Base-by-base conservation (phyloP, 106 monocot species). In the Triglochin maritima region DNA sequence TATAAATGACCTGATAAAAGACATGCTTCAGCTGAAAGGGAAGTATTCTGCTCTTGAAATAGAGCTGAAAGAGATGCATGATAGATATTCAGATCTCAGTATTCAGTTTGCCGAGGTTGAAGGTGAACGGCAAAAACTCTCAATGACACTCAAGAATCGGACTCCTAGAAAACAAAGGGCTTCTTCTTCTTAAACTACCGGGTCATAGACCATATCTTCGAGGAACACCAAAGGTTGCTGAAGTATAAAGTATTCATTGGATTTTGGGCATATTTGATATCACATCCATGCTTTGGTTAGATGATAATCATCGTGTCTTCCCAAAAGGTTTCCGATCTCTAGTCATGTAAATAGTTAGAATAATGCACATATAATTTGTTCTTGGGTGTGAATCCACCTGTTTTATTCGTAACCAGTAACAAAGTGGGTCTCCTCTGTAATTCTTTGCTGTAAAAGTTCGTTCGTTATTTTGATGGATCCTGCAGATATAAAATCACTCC, bases 101-200 rank as follows among this genome's bases (percentile, higher is more conserved):
- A 67, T 98, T 56, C 81, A 86, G 65, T 88, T 98, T 71, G 91
- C 98, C 2, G 98, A 98, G 81, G 86, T 98, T 2, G 98, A 98
- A 82, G 98, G 92, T 44, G 92, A 98, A 81, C 80, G 98, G 46
- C 92, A 98, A 70, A 92, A 89, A 50, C 88, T 98, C 10, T 42
- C 83, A 55, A 92, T 89, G 98, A 82, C 80, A 45, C 55, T 92
- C 14, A 98, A 98, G 69, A 98, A 76, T 17, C 73, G 88, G 69
- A 59, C 77, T 44, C 82, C 86, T 0, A 80, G 65, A 71, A 84
- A 82, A 45, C 61, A 51, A 7, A 48, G 5, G n/a, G 15, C 15
- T 3, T 14, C 14, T 12, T 47, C 64, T 3, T 14, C 14, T 12
- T 47, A 47, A 64, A 14, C 48, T 49, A 16, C 49, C 7, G 9